Percentiles rank a stretch among this genome's conserved stretches.
These are phyloP conservation scores for Vigna hirtella DNA, from an alignment of 306 rosid species.

Conservation along the genomic window DNA sequence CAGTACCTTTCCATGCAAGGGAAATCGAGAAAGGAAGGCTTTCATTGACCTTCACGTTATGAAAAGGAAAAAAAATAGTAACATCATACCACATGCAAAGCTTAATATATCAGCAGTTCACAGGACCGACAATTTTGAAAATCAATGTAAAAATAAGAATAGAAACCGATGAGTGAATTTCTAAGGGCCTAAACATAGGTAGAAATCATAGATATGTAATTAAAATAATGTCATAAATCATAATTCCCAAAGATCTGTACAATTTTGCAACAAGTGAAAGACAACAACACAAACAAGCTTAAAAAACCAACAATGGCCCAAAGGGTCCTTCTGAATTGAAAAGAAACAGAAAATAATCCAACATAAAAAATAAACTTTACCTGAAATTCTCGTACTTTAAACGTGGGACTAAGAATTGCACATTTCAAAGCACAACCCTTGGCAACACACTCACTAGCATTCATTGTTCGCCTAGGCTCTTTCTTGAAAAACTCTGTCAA, in stretches of 20 bases:
- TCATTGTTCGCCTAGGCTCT: slow-evolving; percentile 97
- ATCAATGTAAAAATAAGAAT: neutral
- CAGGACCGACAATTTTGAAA: neutral
- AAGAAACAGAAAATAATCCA: neutral
- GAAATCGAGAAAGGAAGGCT: slow-evolving; percentile 80
- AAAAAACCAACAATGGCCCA: neutral
- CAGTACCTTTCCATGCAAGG: slow-evolving; percentile 86
- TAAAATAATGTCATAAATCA: neutral
- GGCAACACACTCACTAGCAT: slow-evolving; percentile 95
- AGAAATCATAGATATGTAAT: neutral
- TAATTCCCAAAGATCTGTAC: neutral
- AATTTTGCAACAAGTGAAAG: neutral
- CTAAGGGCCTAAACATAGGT: neutral
- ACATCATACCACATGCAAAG: slow-evolving; percentile 10
- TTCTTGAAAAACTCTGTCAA: slow-evolving; percentile 88
- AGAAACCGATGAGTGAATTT: neutral
- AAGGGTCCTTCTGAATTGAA: neutral
- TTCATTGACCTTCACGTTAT: slow-evolving; percentile 76
- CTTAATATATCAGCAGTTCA: slow-evolving; percentile 3
- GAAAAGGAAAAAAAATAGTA: neutral
- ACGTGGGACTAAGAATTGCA: slow-evolving; percentile 95
- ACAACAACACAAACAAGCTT: slow-evolving; percentile 8
- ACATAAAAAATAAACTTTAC: slow-evolving; percentile 45
- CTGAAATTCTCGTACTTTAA: slow-evolving; percentile 95
- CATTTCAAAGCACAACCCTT: slow-evolving; percentile 92